phyloP scores from a whole-genome alignment of 2,329 filamentous ascomycete genomes.

The Dendrostoma leiphaemia region DNA sequence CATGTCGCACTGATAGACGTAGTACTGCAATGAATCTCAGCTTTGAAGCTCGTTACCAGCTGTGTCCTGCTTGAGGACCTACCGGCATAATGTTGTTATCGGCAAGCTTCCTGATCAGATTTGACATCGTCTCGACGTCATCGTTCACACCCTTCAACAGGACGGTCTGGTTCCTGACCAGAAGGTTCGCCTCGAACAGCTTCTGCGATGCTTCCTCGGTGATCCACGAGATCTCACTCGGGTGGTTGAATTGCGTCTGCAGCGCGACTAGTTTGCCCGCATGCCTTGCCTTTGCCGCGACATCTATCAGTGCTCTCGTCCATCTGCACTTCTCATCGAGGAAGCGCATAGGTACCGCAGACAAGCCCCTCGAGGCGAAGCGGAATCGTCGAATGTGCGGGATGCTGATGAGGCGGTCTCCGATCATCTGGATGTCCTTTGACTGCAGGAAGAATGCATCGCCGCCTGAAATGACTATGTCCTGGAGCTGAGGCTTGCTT shows the following conservation, averaged over 20 bases:
- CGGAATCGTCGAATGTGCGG: slow-evolving; percentile 58
- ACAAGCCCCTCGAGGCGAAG: slow-evolving; percentile 61
- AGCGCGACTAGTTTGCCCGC: slow-evolving; percentile 59
- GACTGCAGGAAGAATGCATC: slow-evolving; percentile 58
- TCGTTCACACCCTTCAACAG: slow-evolving; percentile 60
- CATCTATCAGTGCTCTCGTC: slow-evolving; percentile 48
- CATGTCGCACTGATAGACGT: slow-evolving; percentile 66
- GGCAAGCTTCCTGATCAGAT: slow-evolving; percentile 51
- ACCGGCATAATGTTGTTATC: slow-evolving; percentile 58
- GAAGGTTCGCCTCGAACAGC: slow-evolving; percentile 50
- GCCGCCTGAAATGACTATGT: slow-evolving; percentile 63
- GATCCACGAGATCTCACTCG: slow-evolving; percentile 61
- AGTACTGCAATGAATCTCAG: slow-evolving; percentile 44
- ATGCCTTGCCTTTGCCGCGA: slow-evolving; percentile 48
- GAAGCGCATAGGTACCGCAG: slow-evolving; percentile 55
- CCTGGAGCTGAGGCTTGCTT: slow-evolving; percentile 44
- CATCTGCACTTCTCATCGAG: slow-evolving; percentile 51
- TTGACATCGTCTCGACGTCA: slow-evolving; percentile 47
- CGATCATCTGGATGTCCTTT: slow-evolving; percentile 51
- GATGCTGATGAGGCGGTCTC: slow-evolving; percentile 53
- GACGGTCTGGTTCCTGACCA: slow-evolving; percentile 60
- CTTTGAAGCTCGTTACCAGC: no score
- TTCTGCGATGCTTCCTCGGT: slow-evolving; percentile 49
- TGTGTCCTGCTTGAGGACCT: slow-evolving; percentile 24
- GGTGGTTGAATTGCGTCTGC: slow-evolving; percentile 66